Conservation (phyloP, 73 alveolate genomes). For the Paramecium octaurelia region DNA sequence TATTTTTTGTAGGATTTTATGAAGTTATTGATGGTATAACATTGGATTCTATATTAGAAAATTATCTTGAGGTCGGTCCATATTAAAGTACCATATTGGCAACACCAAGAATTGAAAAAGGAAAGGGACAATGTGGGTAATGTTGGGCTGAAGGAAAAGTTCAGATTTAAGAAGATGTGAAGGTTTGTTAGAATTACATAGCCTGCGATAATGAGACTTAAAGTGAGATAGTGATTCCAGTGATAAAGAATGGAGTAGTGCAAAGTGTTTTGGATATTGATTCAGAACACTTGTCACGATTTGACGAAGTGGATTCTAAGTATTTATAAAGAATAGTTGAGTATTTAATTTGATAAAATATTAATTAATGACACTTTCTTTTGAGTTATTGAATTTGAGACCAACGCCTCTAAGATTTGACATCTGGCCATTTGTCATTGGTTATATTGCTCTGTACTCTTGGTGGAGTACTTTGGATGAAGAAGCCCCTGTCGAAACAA, state of each 20-base stretch:
- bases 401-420: slow-evolving; percentile 38
- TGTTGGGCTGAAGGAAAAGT: slow-evolving; percentile 57
- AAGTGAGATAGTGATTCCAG: slow-evolving; percentile 70
- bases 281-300: slow-evolving; percentile 30
- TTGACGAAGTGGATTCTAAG: slow-evolving; percentile 44
- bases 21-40: slow-evolving; percentile 36
- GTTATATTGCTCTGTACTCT: slow-evolving; percentile 15
- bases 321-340: slow-evolving; percentile 42
- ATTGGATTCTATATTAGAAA: background rate
- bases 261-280: slow-evolving; percentile 64
- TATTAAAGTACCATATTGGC: slow-evolving; percentile 60
- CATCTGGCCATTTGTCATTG: slow-evolving; percentile 49
- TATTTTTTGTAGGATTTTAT: slow-evolving; percentile 62
- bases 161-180: slow-evolving; percentile 48
- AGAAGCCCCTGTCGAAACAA: slow-evolving; percentile 19
- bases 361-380: slow-evolving; percentile 33
- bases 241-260: slow-evolving; percentile 58
- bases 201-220: slow-evolving; percentile 68
- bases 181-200: slow-evolving; percentile 58
- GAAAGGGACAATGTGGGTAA: slow-evolving; percentile 60
- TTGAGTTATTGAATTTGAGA: slow-evolving; percentile 43
- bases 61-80: slow-evolving; percentile 56
- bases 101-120: slow-evolving; percentile 59
- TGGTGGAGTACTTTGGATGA: slow-evolving; percentile 52
- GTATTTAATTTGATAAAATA: slow-evolving; percentile 11